Conservation (phyloP, 192 early-diverging fungal genomes). For the Coemansia reversa region DNA sequence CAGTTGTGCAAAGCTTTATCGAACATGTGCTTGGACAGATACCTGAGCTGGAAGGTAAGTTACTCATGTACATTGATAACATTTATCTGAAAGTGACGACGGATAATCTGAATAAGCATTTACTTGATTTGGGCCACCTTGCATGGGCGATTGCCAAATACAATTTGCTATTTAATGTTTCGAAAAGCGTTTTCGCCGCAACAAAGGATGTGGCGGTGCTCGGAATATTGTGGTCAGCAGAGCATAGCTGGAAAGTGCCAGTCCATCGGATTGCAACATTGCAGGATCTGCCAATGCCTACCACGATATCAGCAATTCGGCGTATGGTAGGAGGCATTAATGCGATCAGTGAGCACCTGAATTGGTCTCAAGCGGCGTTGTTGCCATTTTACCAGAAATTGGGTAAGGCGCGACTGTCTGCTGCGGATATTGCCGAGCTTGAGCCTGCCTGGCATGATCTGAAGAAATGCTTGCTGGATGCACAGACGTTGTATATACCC, state of each 20-base stretch:
- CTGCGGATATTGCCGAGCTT: not conserved
- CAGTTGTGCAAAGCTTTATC: conserved; percentile 19
- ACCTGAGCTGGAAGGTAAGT: conserved; percentile 1
- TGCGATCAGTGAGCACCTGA: conserved; percentile 14
- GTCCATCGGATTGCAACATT: conserved; percentile 21
- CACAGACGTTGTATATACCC: conserved; percentile 16
- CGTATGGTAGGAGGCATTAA: conserved; percentile 24
- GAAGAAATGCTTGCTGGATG: conserved; percentile 6
- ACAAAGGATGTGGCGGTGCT: conserved; percentile 6
- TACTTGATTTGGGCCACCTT: conserved; percentile 14
- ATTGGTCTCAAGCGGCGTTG: conserved; percentile 14
- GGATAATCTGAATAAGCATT: conserved; percentile 3
- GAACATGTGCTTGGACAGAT: conserved; percentile 4
- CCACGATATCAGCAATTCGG: conserved; percentile 4
- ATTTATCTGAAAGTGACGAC: conserved; percentile 4
- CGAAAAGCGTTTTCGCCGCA: conserved; percentile 12
- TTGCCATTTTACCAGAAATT: conserved; percentile 22
- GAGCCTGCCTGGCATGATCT: conserved; percentile 7
- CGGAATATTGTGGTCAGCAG: not conserved
- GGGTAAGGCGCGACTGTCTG: not conserved
- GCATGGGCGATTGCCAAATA: not conserved
- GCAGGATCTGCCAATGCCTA: conserved; percentile 13
- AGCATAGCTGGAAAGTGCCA: conserved; percentile 7
- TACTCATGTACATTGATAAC: conserved; percentile 18
- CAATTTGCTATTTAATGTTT: conserved; percentile 19